phyloP scores from a whole-genome alignment of 1,284 basidiomycete species.

The Cryptococcus hybrid region DNA sequence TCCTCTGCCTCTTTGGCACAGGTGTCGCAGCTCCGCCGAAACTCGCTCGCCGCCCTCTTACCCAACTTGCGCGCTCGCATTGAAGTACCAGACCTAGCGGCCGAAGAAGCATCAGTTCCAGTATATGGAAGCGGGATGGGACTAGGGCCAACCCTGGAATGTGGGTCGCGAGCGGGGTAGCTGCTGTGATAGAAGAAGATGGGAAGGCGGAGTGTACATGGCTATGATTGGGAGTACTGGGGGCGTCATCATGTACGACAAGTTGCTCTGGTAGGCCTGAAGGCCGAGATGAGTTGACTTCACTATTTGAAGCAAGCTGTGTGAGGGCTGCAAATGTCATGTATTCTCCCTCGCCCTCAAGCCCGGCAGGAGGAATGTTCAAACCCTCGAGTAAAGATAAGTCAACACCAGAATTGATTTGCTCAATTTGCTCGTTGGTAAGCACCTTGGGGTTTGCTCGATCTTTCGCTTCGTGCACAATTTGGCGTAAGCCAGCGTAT shows the following conservation, averaged over 20 bases:
- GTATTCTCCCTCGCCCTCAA: slow-evolving; percentile 13
- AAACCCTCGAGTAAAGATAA: slow-evolving; percentile 4
- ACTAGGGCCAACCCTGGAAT: not conserved
- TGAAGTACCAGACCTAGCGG: slow-evolving; percentile 19
- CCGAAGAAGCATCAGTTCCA: not conserved
- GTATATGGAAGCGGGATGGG: not conserved
- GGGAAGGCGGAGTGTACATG: not conserved
- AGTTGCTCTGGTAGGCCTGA: not conserved
- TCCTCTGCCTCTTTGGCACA: slow-evolving; percentile 24
- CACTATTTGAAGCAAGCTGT: slow-evolving; percentile 12
- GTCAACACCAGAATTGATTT: slow-evolving; percentile 17
- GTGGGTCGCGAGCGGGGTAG: not conserved
- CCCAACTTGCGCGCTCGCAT: slow-evolving; percentile 38
- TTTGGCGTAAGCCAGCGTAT: slow-evolving; percentile 26
- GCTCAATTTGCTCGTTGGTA: slow-evolving; percentile 25
- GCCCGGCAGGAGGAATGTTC: not conserved
- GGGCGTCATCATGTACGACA: no score
- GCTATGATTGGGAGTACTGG: not conserved
- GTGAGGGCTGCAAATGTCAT: slow-evolving; percentile 17
- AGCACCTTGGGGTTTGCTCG: slow-evolving; percentile 15
- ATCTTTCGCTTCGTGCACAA: slow-evolving; percentile 20
- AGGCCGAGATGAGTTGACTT: not conserved
- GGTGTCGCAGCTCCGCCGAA: slow-evolving; percentile 41
- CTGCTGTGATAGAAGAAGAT: not conserved
- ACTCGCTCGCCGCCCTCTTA: slow-evolving; percentile 30